Percentiles rank a stretch among this genome's conserved stretches.
phyloP scores from a whole-genome alignment of 202 grass and related monocot species.

The Setaria italica region DNA sequence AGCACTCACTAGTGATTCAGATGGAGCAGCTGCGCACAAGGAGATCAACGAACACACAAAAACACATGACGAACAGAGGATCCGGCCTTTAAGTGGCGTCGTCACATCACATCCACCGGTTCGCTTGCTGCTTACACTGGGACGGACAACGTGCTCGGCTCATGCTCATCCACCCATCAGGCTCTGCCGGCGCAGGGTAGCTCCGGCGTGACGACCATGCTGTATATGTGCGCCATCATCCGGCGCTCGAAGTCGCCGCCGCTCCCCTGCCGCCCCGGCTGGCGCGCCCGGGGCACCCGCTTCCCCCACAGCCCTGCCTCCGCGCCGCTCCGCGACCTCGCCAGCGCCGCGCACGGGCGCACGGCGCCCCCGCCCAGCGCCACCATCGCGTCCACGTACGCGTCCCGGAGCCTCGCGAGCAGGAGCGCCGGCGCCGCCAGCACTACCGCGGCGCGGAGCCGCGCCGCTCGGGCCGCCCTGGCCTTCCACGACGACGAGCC shows the following conservation, averaged over 20 bases:
- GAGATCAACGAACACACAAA: not conserved
- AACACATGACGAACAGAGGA: not conserved
- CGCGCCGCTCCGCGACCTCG: constrained; percentile 25
- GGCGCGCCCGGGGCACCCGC: constrained; percentile 58
- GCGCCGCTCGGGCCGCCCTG: constrained; percentile 2
- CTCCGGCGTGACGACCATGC: constrained; percentile 58
- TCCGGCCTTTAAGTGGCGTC: not conserved
- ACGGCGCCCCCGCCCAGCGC: constrained; percentile 53
- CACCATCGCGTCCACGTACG: constrained; percentile 74
- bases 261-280: not conserved
- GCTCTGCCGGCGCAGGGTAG: constrained; percentile 45
- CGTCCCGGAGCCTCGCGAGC: constrained; percentile 49
- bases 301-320: constrained; percentile 52
- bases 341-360: constrained; percentile 38
- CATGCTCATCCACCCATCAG: not conserved
- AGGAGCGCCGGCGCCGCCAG: constrained; percentile 46
- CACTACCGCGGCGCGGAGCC: constrained; percentile 11
- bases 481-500: not conserved
- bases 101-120: too few species aligned
- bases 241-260: constrained; percentile 66
- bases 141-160: not conserved
- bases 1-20: not conserved
- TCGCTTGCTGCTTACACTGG: not conserved
- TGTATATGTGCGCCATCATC: constrained; percentile 78
- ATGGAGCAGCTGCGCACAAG: not conserved